Evolutionary conservation across 129 eudicot species (phyloP), one percentile per base, ranked within the genome.

Genomic region (Helianthus tuberosus): DNA sequence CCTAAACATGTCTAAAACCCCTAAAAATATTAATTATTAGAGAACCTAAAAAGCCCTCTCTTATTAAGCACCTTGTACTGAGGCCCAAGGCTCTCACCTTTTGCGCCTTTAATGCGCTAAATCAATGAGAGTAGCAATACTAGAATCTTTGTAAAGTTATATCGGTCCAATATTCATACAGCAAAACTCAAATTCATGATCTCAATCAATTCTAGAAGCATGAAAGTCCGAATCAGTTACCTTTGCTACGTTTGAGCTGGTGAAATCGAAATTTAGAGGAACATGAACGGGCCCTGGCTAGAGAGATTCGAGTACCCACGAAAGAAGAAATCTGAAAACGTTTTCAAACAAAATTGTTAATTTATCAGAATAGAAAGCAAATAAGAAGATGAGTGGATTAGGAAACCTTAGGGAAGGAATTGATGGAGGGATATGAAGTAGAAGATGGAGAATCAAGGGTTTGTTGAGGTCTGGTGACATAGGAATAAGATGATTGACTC

Each of bases 361-460:
- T 5, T 64, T 43, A 55, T 3, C 23, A 55, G n/a, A 63, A 43
- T 12, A 17, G 38, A 58, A 60, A 6, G 43, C 36, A 57, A 47
- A 29, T 1, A 5, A 66, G 0, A 38, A 36, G 58, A 38, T 46
- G 13, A 11, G 7, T 44, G 27, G 51, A 38, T 52, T 35, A 57
- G 25, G 27, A 60, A 70, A 90, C 93, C 96, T 83, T 90, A 83
- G 70, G 67, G 57, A 74, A 71, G 50, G 82, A 38, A 60, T 25
- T 54, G 64, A 54, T 66, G 55, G 55, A 39, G 74, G 73, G 38
- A 57, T 53, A 67, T 43, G 86, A 35, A 16, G 75, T 68, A 3
- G 95, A 74, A 46, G 89, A 77, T 16, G 87, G 75, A 14, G 77
- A 85, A 16, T 83, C 89, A 12, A 76, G 78, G 82, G 89, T 83